Conservation (phyloP, 2,329 filamentous ascomycete genomes). For the Scedosporium boydii region DNA sequence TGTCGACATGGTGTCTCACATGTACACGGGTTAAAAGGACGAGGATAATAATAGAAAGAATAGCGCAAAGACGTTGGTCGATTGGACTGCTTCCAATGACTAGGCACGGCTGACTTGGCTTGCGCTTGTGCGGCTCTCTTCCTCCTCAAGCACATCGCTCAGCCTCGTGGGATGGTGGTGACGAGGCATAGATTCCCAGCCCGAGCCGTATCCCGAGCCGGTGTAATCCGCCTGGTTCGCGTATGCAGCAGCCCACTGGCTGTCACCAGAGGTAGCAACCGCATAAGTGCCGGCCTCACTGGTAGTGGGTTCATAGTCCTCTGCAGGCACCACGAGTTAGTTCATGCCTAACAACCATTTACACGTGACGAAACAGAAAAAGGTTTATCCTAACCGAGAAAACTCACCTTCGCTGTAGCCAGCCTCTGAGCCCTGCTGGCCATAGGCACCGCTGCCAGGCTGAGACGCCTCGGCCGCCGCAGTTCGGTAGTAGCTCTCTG, state of each 20-base stretch:
- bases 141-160: conserved; percentile 80
- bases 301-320: conserved; percentile 45
- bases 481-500: conserved; percentile 16
- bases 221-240: conserved; percentile 48
- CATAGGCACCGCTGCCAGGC: conserved; percentile 13
- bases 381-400: background rate
- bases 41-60: no score
- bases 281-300: conserved; percentile 19
- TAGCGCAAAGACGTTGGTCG: no score
- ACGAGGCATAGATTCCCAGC: conserved; percentile 67
- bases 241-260: conserved; percentile 33
- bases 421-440: conserved; percentile 39
- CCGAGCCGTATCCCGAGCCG: conserved; percentile 56
- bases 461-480: conserved; percentile 9
- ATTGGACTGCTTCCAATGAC: no score
- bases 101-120: conserved; percentile 45
- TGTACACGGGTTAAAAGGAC: no score
- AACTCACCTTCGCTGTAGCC: conserved; percentile 51
- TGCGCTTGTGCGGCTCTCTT: conserved; percentile 69
- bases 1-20: no score
- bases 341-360: background rate
- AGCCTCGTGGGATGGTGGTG: conserved; percentile 84
- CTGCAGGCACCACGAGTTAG: background rate
- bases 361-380: background rate
- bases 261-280: conserved; percentile 20